Percentiles rank a stretch among this genome's conserved stretches.
Conservation (phyloP, 1,139 yeast genomes). For the Taiozyma sp. region DNA sequence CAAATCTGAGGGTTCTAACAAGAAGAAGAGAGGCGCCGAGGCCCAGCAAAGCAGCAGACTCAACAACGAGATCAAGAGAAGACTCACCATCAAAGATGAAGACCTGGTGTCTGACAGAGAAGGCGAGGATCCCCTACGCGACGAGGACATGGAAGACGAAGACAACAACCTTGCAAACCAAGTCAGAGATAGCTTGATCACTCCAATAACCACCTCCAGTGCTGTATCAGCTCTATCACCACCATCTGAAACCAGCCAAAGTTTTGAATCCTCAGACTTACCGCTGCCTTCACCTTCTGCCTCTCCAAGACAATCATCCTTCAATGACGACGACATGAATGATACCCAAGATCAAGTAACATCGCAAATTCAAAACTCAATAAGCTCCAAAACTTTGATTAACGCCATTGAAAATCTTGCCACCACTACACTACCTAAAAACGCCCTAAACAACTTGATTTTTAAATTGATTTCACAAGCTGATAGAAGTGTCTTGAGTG, state of each 20-base stretch:
- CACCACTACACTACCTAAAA: slow-evolving; percentile 10
- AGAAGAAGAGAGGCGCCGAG: slow-evolving; percentile 20
- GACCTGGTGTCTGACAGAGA: slow-evolving; percentile 4
- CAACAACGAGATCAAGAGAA: slow-evolving; percentile 15
- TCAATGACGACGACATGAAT: slow-evolving; percentile 18
- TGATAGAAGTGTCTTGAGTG: slow-evolving; percentile 65
- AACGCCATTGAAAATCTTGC: slow-evolving; percentile 27
- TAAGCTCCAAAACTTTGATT: slow-evolving; percentile 27
- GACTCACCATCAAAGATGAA: slow-evolving; percentile 14
- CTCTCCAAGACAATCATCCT: slow-evolving; percentile 46
- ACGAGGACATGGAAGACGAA: slow-evolving; percentile 10
- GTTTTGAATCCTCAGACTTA: slow-evolving; percentile 28
- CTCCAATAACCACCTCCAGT: neutral
- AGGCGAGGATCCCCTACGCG: neutral
- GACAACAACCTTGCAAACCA: slow-evolving; percentile 20
- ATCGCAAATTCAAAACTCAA: slow-evolving; percentile 2
- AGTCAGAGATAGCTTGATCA: slow-evolving; percentile 1
- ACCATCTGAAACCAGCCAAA: neutral
- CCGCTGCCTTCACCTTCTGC: slow-evolving; percentile 71
- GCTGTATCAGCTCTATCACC: slow-evolving; percentile 2
- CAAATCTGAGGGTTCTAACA: slow-evolving; percentile 2
- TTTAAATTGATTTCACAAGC: slow-evolving; percentile 63
- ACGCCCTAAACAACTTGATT: slow-evolving; percentile 31
- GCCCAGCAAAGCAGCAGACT: slow-evolving; percentile 4
- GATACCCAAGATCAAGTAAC: slow-evolving; percentile 4